These are phyloP conservation scores for Emericellopsis cladophorae DNA, from an alignment of 2,329 filamentous ascomycete species.

Conservation along the genomic window DNA sequence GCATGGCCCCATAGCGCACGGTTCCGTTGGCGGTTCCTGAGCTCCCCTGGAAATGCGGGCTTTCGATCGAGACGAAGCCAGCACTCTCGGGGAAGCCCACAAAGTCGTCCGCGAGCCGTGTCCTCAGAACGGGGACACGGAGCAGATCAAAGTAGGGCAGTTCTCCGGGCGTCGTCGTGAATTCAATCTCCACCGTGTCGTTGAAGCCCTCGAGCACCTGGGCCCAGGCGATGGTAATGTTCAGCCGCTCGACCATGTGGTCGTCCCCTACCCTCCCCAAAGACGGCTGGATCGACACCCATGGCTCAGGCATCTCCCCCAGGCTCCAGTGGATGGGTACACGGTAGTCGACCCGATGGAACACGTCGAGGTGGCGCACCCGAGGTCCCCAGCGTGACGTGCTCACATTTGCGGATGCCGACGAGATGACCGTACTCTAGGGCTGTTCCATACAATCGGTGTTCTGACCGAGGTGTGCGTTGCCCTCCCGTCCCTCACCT, in stretches of 20 bases:
- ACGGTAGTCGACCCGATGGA: constrained; percentile 26
- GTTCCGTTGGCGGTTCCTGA: background rate
- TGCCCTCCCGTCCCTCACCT: constrained; percentile 44
- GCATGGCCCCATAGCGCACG: constrained; percentile 6
- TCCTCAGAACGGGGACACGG: constrained; percentile 5
- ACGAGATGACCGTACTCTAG: constrained; percentile 26
- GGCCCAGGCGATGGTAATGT: constrained; percentile 31
- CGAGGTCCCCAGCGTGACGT: constrained; percentile 20
- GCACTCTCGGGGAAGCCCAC: constrained; percentile 7
- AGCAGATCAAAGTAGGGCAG: constrained; percentile 5
- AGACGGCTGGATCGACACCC: constrained; percentile 2
- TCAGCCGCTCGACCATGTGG: constrained; percentile 16
- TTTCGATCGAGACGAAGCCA: constrained; percentile 8
- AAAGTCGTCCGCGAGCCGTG: constrained; percentile 3
- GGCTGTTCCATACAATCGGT: background rate
- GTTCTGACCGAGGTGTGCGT: constrained; percentile 16
- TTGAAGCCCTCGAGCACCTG: constrained; percentile 17
- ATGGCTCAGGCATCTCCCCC: constrained; percentile 3
- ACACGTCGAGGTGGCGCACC: constrained; percentile 22
- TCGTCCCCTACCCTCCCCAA: constrained; percentile 2
- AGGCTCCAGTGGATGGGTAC: constrained; percentile 6
- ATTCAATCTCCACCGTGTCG: constrained; percentile 2
- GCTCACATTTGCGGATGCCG: constrained; percentile 20
- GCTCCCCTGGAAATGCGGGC: constrained; percentile 9
- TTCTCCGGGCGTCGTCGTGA: constrained; percentile 2